Evolutionary conservation across 1,284 basidiomycete genomes (phyloP).

Genomic region (Leucocoprinus gongylophorus): DNA sequence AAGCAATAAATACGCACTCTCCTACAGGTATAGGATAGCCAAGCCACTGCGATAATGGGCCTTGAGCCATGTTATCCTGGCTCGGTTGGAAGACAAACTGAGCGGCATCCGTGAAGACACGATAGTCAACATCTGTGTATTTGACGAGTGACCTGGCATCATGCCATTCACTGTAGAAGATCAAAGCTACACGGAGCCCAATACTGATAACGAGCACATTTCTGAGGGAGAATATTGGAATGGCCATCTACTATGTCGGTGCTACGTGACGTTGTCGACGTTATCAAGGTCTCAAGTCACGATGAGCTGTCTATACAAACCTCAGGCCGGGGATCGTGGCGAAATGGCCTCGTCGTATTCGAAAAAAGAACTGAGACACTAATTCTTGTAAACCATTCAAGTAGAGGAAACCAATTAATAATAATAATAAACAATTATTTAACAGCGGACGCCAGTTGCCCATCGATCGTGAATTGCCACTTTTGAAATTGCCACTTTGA

Average conservation of each 20-base stretch:
- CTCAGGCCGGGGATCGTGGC: too few relatives aligned
- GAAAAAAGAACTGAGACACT: too few relatives aligned
- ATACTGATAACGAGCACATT: constrained; percentile 49
- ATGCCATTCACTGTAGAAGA: constrained; percentile 85
- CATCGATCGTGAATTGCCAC: too few relatives aligned
- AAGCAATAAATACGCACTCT: constrained; percentile 41
- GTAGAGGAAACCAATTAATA: too few relatives aligned
- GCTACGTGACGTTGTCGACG: background rate
- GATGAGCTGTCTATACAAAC: too few relatives aligned
- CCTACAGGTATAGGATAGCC: constrained; percentile 46
- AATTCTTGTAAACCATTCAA: too few relatives aligned
- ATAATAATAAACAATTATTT: too few relatives aligned
- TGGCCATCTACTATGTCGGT: background rate
- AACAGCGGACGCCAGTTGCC: too few relatives aligned
- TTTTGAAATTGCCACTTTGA: too few relatives aligned
- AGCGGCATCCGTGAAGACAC: constrained; percentile 91
- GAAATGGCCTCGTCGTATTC: too few relatives aligned
- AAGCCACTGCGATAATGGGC: constrained; percentile 38
- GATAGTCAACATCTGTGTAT: constrained; percentile 97
- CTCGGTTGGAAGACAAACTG: constrained; percentile 49
- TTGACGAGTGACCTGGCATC: constrained; percentile 79
- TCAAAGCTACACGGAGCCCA: constrained; percentile 59
- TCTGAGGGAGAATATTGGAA: constrained; percentile 39
- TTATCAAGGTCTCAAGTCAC: too few relatives aligned
- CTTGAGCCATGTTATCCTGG: constrained; percentile 47